These are phyloP conservation scores for Tothia fuscella DNA, from an alignment of 2,329 filamentous ascomycete genomes.

Conservation along the genomic window DNA sequence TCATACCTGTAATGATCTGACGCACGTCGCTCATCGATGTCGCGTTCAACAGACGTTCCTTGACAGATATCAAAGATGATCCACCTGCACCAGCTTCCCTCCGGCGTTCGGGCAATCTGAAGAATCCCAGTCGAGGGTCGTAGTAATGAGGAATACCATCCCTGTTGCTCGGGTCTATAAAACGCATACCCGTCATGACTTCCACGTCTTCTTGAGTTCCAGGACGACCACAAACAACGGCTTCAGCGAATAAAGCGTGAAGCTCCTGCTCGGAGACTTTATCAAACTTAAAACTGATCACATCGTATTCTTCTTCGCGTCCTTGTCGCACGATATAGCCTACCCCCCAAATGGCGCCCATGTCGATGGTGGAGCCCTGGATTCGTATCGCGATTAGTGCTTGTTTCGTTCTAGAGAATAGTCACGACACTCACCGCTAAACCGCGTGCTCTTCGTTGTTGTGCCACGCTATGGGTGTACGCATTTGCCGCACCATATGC, in stretches of 20 bases:
- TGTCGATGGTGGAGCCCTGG: slow-evolving; percentile 3
- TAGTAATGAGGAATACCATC: slow-evolving; percentile 1
- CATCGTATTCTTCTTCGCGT: slow-evolving; percentile 4
- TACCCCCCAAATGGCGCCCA: slow-evolving; percentile 1
- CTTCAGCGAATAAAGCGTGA: slow-evolving; percentile 14
- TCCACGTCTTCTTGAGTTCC: slow-evolving; percentile 5
- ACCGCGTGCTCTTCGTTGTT: slow-evolving; percentile 21
- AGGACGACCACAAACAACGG: slow-evolving; percentile 9
- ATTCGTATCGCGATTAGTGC: not conserved
- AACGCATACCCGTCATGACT: slow-evolving; percentile 7
- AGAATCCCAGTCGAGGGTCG: not conserved
- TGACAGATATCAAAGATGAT: not conserved
- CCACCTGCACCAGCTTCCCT: slow-evolving; percentile 3
- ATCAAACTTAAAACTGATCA: not conserved
- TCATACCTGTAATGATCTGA: slow-evolving; percentile 1
- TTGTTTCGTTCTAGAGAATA: not conserved
- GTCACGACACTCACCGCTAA: not conserved
- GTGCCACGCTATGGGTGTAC: slow-evolving; percentile 30
- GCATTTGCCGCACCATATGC: slow-evolving; percentile 17
- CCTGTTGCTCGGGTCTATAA: slow-evolving; percentile 2
- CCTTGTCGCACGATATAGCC: slow-evolving; percentile 3
- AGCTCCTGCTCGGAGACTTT: slow-evolving; percentile 14
- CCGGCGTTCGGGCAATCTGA: not conserved
- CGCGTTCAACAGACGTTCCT: not conserved
- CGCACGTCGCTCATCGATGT: not conserved